Evolutionary conservation across 176 grass and related monocot species (phyloP).

Genomic region (Musa schizocarpa): DNA sequence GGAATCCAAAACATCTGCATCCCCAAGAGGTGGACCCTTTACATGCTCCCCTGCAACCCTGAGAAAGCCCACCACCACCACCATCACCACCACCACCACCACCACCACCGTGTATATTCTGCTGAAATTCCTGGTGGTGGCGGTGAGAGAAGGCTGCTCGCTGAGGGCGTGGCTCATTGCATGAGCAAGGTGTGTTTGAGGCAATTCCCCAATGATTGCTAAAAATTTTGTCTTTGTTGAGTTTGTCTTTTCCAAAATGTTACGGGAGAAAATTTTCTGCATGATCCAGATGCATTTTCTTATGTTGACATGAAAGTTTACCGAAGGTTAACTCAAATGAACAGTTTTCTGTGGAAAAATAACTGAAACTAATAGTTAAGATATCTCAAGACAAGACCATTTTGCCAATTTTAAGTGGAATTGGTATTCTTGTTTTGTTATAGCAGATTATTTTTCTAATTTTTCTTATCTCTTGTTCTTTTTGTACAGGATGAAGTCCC

Average conservation of each 20-base stretch:
- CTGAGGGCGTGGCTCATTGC: conserved; percentile 28
- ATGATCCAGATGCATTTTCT: too few species aligned
- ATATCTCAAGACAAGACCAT: too few species aligned
- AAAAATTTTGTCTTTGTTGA: neutral
- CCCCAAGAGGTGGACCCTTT: conserved; percentile 34
- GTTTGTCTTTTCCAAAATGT: too few species aligned
- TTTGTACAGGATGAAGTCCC: conserved; percentile 56
- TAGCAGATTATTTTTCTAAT: neutral
- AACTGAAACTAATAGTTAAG: too few species aligned
- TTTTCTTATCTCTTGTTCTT: conserved; percentile 15
- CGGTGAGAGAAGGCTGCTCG: conserved; percentile 15
- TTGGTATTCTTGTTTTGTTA: neutral
- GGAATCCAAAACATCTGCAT: conserved; percentile 67
- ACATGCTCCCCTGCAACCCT: conserved; percentile 68
- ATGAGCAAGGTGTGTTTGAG: conserved; percentile 32
- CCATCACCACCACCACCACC: neutral
- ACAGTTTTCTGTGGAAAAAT: too few species aligned
- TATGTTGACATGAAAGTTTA: too few species aligned
- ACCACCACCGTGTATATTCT: conserved; percentile 22
- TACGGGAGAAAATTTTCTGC: too few species aligned
- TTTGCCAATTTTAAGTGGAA: neutral
- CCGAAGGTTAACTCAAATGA: too few species aligned
- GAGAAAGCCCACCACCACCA: neutral
- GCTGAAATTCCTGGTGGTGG: conserved; percentile 8
- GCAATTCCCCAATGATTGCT: neutral